Percentiles rank a stretch among this genome's conserved stretches.
Evolutionary conservation across 2,329 filamentous ascomycete species (phyloP).

Genomic region (Trematosphaeria pertusa): DNA sequence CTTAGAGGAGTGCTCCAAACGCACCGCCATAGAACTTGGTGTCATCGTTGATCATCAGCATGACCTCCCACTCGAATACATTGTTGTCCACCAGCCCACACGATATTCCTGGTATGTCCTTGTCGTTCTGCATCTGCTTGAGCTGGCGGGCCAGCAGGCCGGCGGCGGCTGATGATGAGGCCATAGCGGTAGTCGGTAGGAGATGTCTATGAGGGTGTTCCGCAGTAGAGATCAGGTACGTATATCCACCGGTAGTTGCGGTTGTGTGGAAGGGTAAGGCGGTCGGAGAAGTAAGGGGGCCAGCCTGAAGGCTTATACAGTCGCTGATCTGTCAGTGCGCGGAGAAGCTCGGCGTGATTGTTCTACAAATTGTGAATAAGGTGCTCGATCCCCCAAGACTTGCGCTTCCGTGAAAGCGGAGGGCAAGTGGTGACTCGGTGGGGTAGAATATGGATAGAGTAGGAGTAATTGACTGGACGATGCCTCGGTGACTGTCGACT

Average conservation of each 20-base stretch:
- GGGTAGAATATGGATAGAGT: background rate
- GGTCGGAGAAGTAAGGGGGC: background rate
- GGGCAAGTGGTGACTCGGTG: background rate
- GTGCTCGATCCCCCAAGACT: background rate
- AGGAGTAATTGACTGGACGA: background rate
- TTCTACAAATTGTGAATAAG: background rate
- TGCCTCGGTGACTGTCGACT: background rate
- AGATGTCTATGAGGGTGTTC: conserved; percentile 8
- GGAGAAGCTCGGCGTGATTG: background rate
- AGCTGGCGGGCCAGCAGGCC: conserved; percentile 83
- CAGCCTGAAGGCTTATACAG: background rate
- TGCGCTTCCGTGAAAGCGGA: background rate
- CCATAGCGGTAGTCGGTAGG: conserved; percentile 33
- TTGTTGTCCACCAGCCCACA: conserved; percentile 86
- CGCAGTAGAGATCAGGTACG: too few species aligned
- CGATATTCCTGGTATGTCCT: conserved; percentile 92
- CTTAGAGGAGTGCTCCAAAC: conserved; percentile 37
- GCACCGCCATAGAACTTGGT: conserved; percentile 91
- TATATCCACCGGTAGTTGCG: too few species aligned
- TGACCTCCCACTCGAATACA: conserved; percentile 97
- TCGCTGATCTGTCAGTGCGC: background rate
- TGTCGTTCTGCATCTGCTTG: conserved; percentile 91
- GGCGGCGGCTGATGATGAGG: conserved; percentile 63
- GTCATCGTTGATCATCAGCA: conserved; percentile 97
- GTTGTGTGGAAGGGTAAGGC: conserved; percentile 11